phyloP scores from a whole-genome alignment of 495 filamentous ascomycete genomes.

The Trichoderma erinaceum region DNA sequence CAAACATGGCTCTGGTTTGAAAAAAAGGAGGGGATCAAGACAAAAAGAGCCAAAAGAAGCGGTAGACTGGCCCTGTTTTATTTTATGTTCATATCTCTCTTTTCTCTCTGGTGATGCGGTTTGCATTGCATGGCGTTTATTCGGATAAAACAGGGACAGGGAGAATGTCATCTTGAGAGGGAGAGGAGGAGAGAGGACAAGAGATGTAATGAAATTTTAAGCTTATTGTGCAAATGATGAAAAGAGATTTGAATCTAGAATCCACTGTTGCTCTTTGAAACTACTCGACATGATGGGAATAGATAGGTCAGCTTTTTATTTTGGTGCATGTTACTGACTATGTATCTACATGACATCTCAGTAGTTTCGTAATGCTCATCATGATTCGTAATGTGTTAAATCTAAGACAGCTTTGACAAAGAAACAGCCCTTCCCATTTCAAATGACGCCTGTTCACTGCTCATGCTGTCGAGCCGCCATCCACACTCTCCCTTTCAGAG shows the following conservation, averaged over 20 bases:
- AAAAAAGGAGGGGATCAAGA: not conserved
- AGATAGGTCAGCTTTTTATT: not conserved
- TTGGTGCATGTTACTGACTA: not conserved
- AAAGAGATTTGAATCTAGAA: constrained; percentile 1
- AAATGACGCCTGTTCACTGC: not conserved
- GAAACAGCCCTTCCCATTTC: too few species aligned
- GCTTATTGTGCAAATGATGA: constrained; percentile 3
- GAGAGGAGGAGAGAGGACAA: not conserved
- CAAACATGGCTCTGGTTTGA: not conserved
- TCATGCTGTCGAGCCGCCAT: constrained; percentile 29
- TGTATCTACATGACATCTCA: too few species aligned
- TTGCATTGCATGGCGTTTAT: constrained; percentile 17
- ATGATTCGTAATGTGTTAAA: not conserved
- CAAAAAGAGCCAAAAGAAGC: not conserved
- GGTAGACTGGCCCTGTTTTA: constrained; percentile 5
- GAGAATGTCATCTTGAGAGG: constrained; percentile 6
- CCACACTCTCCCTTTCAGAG: constrained; percentile 51
- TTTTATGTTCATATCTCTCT: constrained; percentile 1
- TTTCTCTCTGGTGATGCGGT: constrained; percentile 17
- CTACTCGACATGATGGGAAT: not conserved
- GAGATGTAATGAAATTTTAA: not conserved
- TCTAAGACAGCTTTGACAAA: not conserved
- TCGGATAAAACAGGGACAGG: constrained; percentile 16
- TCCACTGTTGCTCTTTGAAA: not conserved
- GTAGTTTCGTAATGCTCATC: not conserved